Evolutionary conservation across 2,329 filamentous ascomycete genomes (phyloP), one percentile per base, ranked within the genome.

Genomic region (Cladophialophora carrionii): DNA sequence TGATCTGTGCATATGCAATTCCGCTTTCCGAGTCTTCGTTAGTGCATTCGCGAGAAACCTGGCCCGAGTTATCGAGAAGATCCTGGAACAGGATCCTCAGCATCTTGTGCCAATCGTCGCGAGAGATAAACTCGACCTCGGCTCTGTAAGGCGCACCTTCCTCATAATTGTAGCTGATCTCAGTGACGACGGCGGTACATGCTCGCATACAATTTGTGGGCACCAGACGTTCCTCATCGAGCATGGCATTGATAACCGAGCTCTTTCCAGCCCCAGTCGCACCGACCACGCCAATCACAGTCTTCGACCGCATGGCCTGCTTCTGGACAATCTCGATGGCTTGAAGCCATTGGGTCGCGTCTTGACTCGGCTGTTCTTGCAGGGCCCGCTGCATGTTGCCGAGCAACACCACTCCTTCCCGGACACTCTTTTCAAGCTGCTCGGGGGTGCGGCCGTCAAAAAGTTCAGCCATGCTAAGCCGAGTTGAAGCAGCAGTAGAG

Each of bases 221-320:
- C 0, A 80, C 79, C 17, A 85, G 75, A n/a, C 82, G 78, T 67
- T 88, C 84, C 69, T 88, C 84, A 32, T 88, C 85, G 0, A 88
- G 77, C 37, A 89, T 71, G 0, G 86, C 86, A 70, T 88, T 89
- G 73, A 89, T 87, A 0, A 88, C 77, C 1, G 83, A 85, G 22
- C 81, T 85, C 71, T 89, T 89, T 0, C 87, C 87, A 1, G 84
- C 82, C 0, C 86, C 86, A 0, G 87, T 88, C 61, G 82, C 85
- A 0, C 86, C 87, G 2, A 87, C 81, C 0, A 89, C 82, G 5
- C 85, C 86, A 1, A 79, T 79, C 17, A 77, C 75, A 10, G 79
- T 80, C 29, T 73, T 76, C 1, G 70, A 71, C 22, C 74, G 75
- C 4, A 72, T 71, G 2, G 78, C 75, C 57, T 79, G 77, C 2